A percentile compares a stretch with the other conserved stretches of the same genome.
These are phyloP conservation scores for Leucocoprinus birnbaumii DNA, from an alignment of 768 basidiomycete species.

Conservation along the genomic window DNA sequence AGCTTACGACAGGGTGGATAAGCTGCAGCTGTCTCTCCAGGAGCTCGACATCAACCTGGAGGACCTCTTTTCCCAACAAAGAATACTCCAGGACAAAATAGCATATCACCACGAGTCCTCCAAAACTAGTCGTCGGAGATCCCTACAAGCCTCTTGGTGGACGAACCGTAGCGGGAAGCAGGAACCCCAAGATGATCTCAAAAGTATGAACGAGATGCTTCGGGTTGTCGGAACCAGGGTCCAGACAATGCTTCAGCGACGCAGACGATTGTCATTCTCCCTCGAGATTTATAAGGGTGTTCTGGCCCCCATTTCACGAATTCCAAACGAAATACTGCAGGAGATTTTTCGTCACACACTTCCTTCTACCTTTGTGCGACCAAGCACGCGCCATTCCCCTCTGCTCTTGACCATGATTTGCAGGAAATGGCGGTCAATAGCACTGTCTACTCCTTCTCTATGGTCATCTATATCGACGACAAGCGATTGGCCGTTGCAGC, in stretches of 20 bases:
- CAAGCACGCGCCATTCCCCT: constrained; percentile 3
- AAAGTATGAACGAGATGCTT: background rate
- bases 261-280: background rate
- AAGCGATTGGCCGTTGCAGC: constrained; percentile 1
- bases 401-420: constrained; percentile 1
- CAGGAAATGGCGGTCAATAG: constrained; percentile 1
- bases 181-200: background rate
- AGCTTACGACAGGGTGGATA: background rate
- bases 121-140: background rate
- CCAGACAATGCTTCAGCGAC: background rate
- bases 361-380: background rate
- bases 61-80: background rate
- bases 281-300: constrained; percentile 1
- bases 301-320: constrained; percentile 5
- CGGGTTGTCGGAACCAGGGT: background rate
- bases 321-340: constrained; percentile 5
- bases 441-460: background rate
- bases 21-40: background rate
- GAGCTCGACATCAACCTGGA: background rate
- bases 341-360: constrained; percentile 2
- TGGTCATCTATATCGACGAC: constrained; percentile 9
- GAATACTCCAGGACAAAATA: background rate
- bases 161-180: background rate
- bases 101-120: background rate
- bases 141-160: background rate